A percentile compares a stretch with the other conserved stretches of the same genome.
Conservation (phyloP, 2,329 filamentous ascomycete genomes). For the Xenosphaeropsis pyriputrescens region DNA sequence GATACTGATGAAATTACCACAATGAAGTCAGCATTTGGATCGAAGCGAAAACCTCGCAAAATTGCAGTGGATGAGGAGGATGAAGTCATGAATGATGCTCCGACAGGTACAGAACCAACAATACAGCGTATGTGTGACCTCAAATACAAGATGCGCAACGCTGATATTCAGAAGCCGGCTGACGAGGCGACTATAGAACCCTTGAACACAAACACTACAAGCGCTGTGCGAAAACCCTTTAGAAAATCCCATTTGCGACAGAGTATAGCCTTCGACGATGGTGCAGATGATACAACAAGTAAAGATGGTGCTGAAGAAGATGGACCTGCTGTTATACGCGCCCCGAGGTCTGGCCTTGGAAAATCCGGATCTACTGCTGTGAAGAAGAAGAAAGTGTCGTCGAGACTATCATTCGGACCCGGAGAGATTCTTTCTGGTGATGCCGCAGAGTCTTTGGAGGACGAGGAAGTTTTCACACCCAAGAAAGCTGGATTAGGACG, state of each 20-base stretch:
- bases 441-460: slow-evolving; percentile 33
- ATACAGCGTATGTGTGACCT: slow-evolving; percentile 10
- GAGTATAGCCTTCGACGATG: slow-evolving; percentile 29
- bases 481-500: slow-evolving; percentile 49
- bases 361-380: slow-evolving; percentile 41
- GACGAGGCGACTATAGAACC: slow-evolving; percentile 8
- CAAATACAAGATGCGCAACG: slow-evolving; percentile 8
- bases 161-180: slow-evolving; percentile 15
- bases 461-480: slow-evolving; percentile 39
- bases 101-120: slow-evolving; percentile 3
- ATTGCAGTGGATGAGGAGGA: slow-evolving; percentile 59
- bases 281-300: slow-evolving; percentile 12
- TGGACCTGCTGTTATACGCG: slow-evolving; percentile 2
- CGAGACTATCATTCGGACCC: slow-evolving; percentile 65
- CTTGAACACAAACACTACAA: slow-evolving; percentile 12
- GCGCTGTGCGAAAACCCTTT: slow-evolving; percentile 33
- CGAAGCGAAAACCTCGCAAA: slow-evolving; percentile 59
- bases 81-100: slow-evolving; percentile 21
- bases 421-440: slow-evolving; percentile 37
- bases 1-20: background rate
- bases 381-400: slow-evolving; percentile 43
- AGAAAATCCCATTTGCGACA: slow-evolving; percentile 44
- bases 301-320: too few species aligned
- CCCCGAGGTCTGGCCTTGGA: slow-evolving; percentile 26
- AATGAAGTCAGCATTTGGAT: slow-evolving; percentile 26